These are phyloP conservation scores for Rhodotorula kratochvilovae DNA, from an alignment of 768 basidiomycete species.

Conservation along the genomic window DNA sequence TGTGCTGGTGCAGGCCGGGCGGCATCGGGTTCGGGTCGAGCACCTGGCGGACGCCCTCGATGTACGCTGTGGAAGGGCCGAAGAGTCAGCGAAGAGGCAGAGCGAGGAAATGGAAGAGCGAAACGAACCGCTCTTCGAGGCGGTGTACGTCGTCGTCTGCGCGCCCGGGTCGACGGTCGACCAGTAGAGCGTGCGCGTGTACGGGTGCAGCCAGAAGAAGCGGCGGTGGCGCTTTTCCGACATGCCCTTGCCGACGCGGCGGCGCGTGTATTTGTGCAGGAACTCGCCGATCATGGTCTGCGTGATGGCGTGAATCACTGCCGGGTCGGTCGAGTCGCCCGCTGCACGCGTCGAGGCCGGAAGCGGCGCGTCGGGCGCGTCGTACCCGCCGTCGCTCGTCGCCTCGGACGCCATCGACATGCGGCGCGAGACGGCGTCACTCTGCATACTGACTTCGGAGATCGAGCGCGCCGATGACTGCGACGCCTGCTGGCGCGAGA, in stretches of 20 bases:
- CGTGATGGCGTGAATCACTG: slow-evolving; percentile 90
- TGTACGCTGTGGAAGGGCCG: slow-evolving; percentile 45
- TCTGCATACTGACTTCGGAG: slow-evolving; percentile 44
- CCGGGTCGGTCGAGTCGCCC: slow-evolving; percentile 70
- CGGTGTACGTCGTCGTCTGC: slow-evolving; percentile 78
- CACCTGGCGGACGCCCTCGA: slow-evolving; percentile 85
- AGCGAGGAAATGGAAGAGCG: too few species aligned
- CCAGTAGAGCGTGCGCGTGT: slow-evolving; percentile 97
- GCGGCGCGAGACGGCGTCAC: slow-evolving; percentile 61
- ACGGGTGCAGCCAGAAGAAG: slow-evolving; percentile 99
- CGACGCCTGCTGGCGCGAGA: slow-evolving; percentile 1
- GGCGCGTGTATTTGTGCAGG: slow-evolving; percentile 92
- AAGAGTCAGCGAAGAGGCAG: slow-evolving; percentile 2
- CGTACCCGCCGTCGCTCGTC: slow-evolving; percentile 37
- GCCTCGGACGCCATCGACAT: slow-evolving; percentile 69
- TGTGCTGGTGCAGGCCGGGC: slow-evolving; percentile 85
- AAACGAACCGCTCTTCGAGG: slow-evolving; percentile 81
- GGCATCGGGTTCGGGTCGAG: slow-evolving; percentile 94
- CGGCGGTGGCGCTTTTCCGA: slow-evolving; percentile 84
- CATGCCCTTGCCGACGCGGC: slow-evolving; percentile 80
- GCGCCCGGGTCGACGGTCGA: slow-evolving; percentile 86
- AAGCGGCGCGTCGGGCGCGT: slow-evolving; percentile 20
- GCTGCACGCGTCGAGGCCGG: slow-evolving; percentile 26
- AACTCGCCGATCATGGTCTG: slow-evolving; percentile 99
- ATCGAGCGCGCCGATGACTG: slow-evolving; percentile 14